These are phyloP conservation scores for Suhomyces kunorum DNA, from an alignment of 1,139 yeast genomes.

Conservation along the genomic window DNA sequence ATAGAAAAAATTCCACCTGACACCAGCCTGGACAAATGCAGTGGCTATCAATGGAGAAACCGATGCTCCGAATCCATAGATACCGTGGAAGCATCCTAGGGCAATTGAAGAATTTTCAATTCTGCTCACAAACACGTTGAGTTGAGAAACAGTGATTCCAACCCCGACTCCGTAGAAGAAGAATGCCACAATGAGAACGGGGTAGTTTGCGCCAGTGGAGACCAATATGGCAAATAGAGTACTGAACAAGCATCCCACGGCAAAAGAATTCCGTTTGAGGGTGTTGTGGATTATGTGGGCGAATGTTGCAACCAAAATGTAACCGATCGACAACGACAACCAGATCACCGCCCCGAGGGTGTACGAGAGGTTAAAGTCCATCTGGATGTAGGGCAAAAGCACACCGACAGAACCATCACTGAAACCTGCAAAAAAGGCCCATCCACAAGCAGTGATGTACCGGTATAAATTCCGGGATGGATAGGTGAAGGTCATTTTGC, in stretches of 20 bases:
- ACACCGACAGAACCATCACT: slow-evolving; percentile 49
- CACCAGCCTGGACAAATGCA: slow-evolving; percentile 16
- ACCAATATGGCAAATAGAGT: slow-evolving; percentile 41
- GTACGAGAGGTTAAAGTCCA: slow-evolving; percentile 38
- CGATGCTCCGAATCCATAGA: slow-evolving; percentile 25
- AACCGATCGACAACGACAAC: slow-evolving; percentile 47
- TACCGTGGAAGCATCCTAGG: slow-evolving; percentile 20
- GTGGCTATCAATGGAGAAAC: slow-evolving; percentile 28
- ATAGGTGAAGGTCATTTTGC: slow-evolving; percentile 28
- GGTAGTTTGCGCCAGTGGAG: slow-evolving; percentile 31
- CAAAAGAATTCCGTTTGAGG: slow-evolving; percentile 40
- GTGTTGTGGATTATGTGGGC: slow-evolving; percentile 35
- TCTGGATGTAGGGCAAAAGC: slow-evolving; percentile 42
- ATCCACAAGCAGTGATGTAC: slow-evolving; percentile 38
- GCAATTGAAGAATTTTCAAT: slow-evolving; percentile 20
- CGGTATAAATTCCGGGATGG: slow-evolving; percentile 48
- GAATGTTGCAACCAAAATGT: slow-evolving; percentile 36
- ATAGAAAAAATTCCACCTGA: slow-evolving; percentile 22
- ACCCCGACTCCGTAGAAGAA: slow-evolving; percentile 22
- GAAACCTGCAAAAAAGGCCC: slow-evolving; percentile 32
- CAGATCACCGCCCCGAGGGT: slow-evolving; percentile 47
- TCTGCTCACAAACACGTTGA: slow-evolving; percentile 20
- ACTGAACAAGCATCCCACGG: slow-evolving; percentile 36
- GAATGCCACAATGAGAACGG: slow-evolving; percentile 20
- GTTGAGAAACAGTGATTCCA: slow-evolving; percentile 20